Evolutionary conservation across 2,329 filamentous ascomycete species (phyloP).

Genomic region (Elsinoe arachidis): DNA sequence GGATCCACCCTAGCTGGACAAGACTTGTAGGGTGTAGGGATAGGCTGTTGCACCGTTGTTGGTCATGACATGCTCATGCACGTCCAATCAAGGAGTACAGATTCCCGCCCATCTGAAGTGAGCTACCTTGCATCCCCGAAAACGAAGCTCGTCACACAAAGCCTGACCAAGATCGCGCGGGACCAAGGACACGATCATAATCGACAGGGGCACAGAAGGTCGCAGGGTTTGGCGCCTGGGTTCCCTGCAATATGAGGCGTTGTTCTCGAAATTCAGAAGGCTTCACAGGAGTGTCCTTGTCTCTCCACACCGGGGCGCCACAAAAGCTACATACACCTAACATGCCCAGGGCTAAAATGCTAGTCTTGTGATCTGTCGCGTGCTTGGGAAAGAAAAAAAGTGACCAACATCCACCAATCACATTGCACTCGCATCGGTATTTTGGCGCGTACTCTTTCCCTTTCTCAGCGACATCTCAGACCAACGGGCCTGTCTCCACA

Average conservation of each 20-base stretch:
- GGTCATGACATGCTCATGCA: neutral
- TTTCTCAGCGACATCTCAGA: neutral
- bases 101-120: neutral
- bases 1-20: neutral
- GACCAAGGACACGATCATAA: neutral
- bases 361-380: constrained; percentile 8
- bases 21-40: neutral
- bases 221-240: neutral
- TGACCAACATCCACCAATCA: constrained; percentile 4
- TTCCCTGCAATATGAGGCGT: neutral
- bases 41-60: neutral
- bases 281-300: neutral
- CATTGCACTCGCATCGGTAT: neutral
- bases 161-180: neutral
- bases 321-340: neutral
- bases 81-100: neutral
- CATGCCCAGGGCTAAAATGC: constrained; percentile 3
- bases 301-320: constrained; percentile 5
- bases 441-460: constrained; percentile 4
- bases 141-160: neutral
- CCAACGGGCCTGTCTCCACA: neutral
- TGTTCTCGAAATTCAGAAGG: constrained; percentile 9
- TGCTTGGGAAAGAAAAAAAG: constrained; percentile 1
- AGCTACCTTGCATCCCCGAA: neutral
- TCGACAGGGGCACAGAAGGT: neutral